Evolutionary conservation across 768 basidiomycete species (phyloP).

Genomic region (Podaxis mareebaensis): DNA sequence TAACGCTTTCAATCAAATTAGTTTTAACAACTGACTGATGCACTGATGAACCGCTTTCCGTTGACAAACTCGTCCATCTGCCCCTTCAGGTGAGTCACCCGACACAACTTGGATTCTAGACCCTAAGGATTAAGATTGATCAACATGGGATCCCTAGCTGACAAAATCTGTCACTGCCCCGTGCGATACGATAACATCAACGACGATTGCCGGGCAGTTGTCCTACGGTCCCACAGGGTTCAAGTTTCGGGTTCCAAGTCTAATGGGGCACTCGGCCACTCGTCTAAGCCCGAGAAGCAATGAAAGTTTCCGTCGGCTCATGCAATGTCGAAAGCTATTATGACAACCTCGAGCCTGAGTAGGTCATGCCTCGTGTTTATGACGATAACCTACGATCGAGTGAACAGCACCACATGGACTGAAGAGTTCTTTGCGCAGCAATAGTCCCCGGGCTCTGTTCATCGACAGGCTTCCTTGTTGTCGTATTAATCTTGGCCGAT

Average conservation of each 20-base stretch:
- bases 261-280: background rate
- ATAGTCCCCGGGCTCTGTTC: background rate
- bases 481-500: background rate
- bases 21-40: background rate
- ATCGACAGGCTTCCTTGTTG: background rate
- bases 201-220: background rate
- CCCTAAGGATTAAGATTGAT: background rate
- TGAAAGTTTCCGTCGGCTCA: background rate
- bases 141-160: background rate
- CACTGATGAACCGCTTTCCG: background rate
- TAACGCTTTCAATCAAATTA: background rate
- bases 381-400: background rate
- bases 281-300: background rate
- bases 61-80: background rate
- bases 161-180: constrained; percentile 7
- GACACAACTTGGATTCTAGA: background rate
- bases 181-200: background rate
- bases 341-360: background rate
- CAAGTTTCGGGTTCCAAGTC: background rate
- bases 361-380: constrained; percentile 9
- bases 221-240: background rate
- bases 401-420: background rate
- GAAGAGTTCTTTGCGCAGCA: background rate
- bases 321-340: background rate
- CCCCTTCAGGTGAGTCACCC: background rate